phyloP scores from a whole-genome alignment of 306 rosid genomes.

The Sicyos baderoa region DNA sequence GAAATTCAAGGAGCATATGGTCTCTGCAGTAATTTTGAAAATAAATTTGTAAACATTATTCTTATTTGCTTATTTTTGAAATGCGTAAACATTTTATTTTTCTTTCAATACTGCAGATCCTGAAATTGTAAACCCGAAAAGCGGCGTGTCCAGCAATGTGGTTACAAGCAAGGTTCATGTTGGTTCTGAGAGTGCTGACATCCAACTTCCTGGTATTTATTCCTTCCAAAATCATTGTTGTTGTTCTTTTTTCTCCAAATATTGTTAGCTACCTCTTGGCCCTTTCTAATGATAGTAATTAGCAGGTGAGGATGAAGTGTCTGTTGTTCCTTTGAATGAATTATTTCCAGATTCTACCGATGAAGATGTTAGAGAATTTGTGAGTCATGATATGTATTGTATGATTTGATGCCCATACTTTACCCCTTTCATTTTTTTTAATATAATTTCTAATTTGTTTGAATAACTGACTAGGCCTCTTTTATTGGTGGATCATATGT shows the following conservation, averaged over 20 bases:
- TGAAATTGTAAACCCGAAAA: slow-evolving; percentile 33
- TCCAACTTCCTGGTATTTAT: slow-evolving; percentile 63
- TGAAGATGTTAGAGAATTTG: slow-evolving; percentile 57
- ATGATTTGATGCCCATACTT: slow-evolving; percentile 1
- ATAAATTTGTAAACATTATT: neutral
- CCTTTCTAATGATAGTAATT: slow-evolving; percentile 8
- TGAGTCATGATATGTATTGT: slow-evolving; percentile 36
- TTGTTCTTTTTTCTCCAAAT: neutral
- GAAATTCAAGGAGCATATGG: slow-evolving; percentile 69
- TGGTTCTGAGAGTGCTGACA: slow-evolving; percentile 46
- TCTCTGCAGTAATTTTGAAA: slow-evolving; percentile 22
- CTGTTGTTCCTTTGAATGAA: slow-evolving; percentile 67
- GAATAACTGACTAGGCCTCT: slow-evolving; percentile 44
- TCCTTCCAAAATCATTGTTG: neutral
- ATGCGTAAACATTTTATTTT: neutral
- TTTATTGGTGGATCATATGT: slow-evolving; percentile 78
- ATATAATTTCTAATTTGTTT: neutral
- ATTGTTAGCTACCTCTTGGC: neutral
- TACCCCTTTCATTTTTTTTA: slow-evolving; percentile 11
- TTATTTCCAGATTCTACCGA: slow-evolving; percentile 38
- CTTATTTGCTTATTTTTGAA: neutral
- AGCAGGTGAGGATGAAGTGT: slow-evolving; percentile 61
- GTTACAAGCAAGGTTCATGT: slow-evolving; percentile 28
- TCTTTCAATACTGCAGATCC: slow-evolving; percentile 40
- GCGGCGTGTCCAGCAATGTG: slow-evolving; percentile 38